phyloP scores from a whole-genome alignment of 352 stramenopile genomes.

The Pythium aphanidermatum region DNA sequence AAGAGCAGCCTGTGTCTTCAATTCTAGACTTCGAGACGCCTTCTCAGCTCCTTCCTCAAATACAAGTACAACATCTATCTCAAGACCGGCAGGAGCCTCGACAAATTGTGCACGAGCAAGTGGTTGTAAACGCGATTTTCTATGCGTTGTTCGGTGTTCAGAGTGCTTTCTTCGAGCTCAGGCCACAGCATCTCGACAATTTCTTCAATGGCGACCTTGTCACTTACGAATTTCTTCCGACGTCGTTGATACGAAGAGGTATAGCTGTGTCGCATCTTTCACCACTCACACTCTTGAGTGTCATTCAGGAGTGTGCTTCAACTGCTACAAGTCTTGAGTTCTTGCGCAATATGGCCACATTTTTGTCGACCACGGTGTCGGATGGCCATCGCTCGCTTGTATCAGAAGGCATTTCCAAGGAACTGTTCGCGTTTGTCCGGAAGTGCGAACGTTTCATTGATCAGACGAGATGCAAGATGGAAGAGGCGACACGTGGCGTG shows the following conservation, averaged over 20 bases:
- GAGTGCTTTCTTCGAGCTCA: conserved; percentile 46
- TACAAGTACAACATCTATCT: conserved; percentile 8
- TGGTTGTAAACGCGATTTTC: conserved; percentile 44
- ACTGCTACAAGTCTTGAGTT: conserved; percentile 42
- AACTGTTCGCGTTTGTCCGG: conserved; percentile 26
- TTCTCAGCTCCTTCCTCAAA: neutral
- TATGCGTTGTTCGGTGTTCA: conserved; percentile 45
- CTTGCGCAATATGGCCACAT: conserved; percentile 35
- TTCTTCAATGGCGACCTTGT: conserved; percentile 33
- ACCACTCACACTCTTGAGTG: conserved; percentile 25
- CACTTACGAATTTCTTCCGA: conserved; percentile 11
- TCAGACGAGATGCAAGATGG: neutral
- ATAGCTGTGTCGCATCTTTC: conserved; percentile 47
- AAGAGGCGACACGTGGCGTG: too few relatives aligned
- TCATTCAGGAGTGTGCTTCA: conserved; percentile 26
- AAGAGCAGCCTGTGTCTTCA: too few relatives aligned
- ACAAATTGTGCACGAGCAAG: conserved; percentile 41
- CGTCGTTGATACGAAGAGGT: conserved; percentile 19
- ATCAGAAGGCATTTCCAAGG: conserved; percentile 50
- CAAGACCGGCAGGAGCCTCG: conserved; percentile 6
- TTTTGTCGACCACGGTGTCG: conserved; percentile 23
- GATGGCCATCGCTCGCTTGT: too few relatives aligned
- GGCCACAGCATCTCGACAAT: neutral
- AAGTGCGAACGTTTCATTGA: conserved; percentile 13
- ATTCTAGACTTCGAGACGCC: too few relatives aligned